These are phyloP conservation scores for Pyrenochaeta sp. DNA, from an alignment of 2,329 filamentous ascomycete genomes.

Conservation along the genomic window DNA sequence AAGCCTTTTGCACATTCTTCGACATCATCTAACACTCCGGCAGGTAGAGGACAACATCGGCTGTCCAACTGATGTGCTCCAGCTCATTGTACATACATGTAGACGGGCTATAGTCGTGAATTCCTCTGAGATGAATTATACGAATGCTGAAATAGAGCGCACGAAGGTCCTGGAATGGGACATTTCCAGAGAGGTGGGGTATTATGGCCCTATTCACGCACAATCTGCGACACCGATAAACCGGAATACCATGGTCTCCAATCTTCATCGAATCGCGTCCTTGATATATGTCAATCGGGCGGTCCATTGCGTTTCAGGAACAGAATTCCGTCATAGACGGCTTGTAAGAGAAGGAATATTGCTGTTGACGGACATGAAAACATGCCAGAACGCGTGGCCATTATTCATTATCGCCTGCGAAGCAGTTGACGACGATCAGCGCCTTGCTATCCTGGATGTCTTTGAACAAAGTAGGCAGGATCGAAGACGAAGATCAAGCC, in stretches of 20 bases:
- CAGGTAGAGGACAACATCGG: conserved; percentile 15
- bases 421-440: conserved; percentile 17
- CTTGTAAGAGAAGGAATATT: conserved; percentile 22
- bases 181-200: conserved; percentile 11
- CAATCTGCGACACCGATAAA: conserved; percentile 9
- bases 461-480: conserved; percentile 18
- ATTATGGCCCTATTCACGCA: conserved; percentile 13
- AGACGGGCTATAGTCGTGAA: conserved; percentile 13
- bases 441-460: conserved; percentile 17
- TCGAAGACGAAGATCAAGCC: conserved; percentile 17
- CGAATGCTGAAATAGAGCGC: conserved; percentile 5
- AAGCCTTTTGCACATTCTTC: too few species aligned
- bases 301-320: conserved; percentile 15
- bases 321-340: conserved; percentile 16
- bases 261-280: conserved; percentile 18
- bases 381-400: conserved; percentile 21
- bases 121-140: conserved; percentile 7
- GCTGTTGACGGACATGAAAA: conserved; percentile 15
- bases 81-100: conserved; percentile 17
- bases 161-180: conserved; percentile 16
- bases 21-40: too few species aligned
- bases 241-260: conserved; percentile 16
- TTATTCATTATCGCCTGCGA: conserved; percentile 20
- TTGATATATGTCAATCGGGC: conserved; percentile 21
- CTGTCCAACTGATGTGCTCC: conserved; percentile 19